A percentile compares a stretch with the other conserved stretches of the same genome.
Evolutionary conservation across 495 filamentous ascomycete species (phyloP).

Genomic region (Chaetomidium leptoderma): DNA sequence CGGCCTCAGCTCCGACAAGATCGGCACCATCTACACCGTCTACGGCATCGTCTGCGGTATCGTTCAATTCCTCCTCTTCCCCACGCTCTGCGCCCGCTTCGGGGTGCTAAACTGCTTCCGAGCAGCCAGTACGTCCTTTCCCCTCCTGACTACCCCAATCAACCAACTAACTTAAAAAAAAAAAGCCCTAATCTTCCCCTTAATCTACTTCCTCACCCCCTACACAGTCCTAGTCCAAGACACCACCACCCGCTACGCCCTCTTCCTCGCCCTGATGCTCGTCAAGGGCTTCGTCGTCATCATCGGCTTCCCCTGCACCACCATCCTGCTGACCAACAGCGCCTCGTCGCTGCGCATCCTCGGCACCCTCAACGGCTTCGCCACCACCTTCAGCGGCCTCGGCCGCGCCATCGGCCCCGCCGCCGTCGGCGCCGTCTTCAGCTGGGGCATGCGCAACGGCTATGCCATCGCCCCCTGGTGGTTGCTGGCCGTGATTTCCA

Average conservation of each 20-base stretch:
- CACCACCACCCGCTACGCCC: constrained; percentile 37
- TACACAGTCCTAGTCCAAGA: constrained; percentile 61
- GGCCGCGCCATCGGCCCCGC: constrained; percentile 76
- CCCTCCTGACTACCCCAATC: neutral
- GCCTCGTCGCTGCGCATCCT: constrained; percentile 68
- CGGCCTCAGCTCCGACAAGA: constrained; percentile 62
- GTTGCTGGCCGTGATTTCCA: constrained; percentile 56
- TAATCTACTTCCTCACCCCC: constrained; percentile 69
- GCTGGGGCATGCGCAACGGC: constrained; percentile 63
- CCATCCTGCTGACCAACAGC: constrained; percentile 87
- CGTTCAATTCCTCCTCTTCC: constrained; percentile 78
- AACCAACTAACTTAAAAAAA: constrained; percentile 3
- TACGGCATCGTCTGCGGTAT: constrained; percentile 69
- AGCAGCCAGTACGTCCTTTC: constrained; percentile 37
- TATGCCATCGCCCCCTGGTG: constrained; percentile 79
- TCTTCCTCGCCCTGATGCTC: constrained; percentile 56
- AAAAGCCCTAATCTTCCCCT: constrained; percentile 54
- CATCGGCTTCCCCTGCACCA: constrained; percentile 80
- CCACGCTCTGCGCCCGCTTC: constrained; percentile 58
- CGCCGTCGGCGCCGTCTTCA: constrained; percentile 60
- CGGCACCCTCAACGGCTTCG: constrained; percentile 86
- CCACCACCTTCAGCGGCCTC: constrained; percentile 70
- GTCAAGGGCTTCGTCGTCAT: constrained; percentile 66
- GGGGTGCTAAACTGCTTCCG: constrained; percentile 69
- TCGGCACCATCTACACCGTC: constrained; percentile 71